Conservation (phyloP, 176 grass and related monocot species). For the Oryza meridionalis region DNA sequence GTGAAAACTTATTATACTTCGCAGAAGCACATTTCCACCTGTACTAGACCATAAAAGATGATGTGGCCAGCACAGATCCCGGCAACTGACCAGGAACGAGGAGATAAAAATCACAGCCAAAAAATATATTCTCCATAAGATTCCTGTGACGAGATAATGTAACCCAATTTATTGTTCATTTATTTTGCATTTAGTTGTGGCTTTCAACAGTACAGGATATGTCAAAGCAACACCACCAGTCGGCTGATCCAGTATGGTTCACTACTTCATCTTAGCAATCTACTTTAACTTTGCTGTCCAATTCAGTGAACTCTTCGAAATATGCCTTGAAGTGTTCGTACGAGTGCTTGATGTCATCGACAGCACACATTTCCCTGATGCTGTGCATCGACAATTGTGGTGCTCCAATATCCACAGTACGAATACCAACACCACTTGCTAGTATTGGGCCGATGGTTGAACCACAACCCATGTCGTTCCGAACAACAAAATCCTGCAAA, state of each 20-base stretch:
- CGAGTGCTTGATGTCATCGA: constrained; percentile 69
- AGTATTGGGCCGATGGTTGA: constrained; percentile 97
- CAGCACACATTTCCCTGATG: constrained; percentile 95
- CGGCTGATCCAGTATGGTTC: not conserved
- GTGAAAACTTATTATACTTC: too few relatives aligned
- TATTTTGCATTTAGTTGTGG: not conserved
- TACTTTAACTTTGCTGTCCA: constrained; percentile 74
- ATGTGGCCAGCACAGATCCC: too few relatives aligned
- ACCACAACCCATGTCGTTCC: constrained; percentile 91
- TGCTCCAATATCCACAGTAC: constrained; percentile 85
- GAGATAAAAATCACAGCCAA: too few relatives aligned
- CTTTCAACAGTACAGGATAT: constrained; percentile 1
- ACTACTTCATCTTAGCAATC: constrained; percentile 48
- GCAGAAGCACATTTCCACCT: too few relatives aligned
- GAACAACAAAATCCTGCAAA: constrained; percentile 94
- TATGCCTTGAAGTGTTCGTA: constrained; percentile 97
- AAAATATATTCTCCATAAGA: not conserved
- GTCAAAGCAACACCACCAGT: constrained; percentile 2
- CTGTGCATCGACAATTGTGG: constrained; percentile 96
- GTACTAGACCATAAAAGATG: too few relatives aligned
- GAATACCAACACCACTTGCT: constrained; percentile 86
- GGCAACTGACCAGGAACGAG: too few relatives aligned
- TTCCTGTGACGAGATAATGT: not conserved
- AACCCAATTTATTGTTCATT: constrained; percentile 13
- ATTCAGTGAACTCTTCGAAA: constrained; percentile 78